A percentile compares a stretch with the other conserved stretches of the same genome.
Evolutionary conservation across 257 asterid species (phyloP).

Genomic region (Solanum chilense): DNA sequence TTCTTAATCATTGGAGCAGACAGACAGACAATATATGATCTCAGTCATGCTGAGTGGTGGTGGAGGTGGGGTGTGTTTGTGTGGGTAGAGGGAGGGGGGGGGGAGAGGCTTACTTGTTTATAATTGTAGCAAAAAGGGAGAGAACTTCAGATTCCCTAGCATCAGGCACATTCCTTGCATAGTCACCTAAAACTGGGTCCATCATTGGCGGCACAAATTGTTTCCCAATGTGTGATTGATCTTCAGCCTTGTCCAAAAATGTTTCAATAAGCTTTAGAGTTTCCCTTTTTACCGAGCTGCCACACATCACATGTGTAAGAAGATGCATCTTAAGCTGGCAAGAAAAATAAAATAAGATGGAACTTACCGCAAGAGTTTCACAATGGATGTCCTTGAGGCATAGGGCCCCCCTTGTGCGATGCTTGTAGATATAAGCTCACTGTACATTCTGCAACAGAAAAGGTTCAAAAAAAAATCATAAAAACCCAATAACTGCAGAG

Average conservation of each 20-base stretch:
- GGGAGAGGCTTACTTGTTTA: slow-evolving; percentile 57
- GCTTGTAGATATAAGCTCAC: slow-evolving; percentile 89
- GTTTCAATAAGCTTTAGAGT: slow-evolving; percentile 91
- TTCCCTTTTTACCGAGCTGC: slow-evolving; percentile 98
- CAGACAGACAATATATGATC: neutral
- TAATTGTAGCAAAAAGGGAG: slow-evolving; percentile 91
- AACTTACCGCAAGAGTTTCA: slow-evolving; percentile 85
- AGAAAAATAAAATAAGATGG: neutral
- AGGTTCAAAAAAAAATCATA: slow-evolving; percentile 9
- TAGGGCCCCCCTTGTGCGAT: slow-evolving; percentile 96
- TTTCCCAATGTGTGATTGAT: slow-evolving; percentile 78
- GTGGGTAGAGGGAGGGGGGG: neutral
- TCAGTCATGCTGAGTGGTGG: neutral
- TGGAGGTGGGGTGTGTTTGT: too few relatives aligned
- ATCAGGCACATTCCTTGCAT: slow-evolving; percentile 94
- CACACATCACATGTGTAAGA: neutral
- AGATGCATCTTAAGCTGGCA: neutral
- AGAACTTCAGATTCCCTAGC: slow-evolving; percentile 99
- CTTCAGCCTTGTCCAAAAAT: slow-evolving; percentile 94
- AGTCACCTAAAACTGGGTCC: slow-evolving; percentile 96
- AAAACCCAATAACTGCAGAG: neutral
- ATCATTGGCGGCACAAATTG: slow-evolving; percentile 98
- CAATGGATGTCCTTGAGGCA: slow-evolving; percentile 78
- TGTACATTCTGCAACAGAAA: slow-evolving; percentile 75
- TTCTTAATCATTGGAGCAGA: neutral